Evolutionary conservation across 2,329 filamentous ascomycete genomes (phyloP).

Genomic region (Colletotrichum falcatum): DNA sequence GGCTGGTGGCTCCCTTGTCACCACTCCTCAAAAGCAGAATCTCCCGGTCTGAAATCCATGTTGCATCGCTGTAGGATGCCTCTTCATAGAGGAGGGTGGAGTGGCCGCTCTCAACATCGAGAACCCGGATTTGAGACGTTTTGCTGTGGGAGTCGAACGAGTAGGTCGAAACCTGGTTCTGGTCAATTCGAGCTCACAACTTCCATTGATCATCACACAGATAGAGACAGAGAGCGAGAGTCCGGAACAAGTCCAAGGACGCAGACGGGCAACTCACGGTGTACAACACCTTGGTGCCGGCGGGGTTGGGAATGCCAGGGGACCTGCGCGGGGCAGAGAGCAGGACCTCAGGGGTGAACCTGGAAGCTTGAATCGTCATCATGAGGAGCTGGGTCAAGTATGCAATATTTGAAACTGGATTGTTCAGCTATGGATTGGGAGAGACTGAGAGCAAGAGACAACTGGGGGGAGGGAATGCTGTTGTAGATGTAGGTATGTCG

Average conservation of each 20-base stretch:
- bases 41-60: slow-evolving; percentile 79
- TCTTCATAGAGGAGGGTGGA: slow-evolving; percentile 75
- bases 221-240: background rate
- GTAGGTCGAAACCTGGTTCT: slow-evolving; percentile 73
- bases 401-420: background rate
- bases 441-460: background rate
- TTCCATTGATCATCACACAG: background rate
- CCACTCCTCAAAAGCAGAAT: slow-evolving; percentile 66
- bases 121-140: slow-evolving; percentile 74
- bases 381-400: slow-evolving; percentile 21
- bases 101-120: slow-evolving; percentile 76
- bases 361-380: slow-evolving; percentile 78
- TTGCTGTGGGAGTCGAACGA: slow-evolving; percentile 82
- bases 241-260: background rate
- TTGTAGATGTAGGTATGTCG: slow-evolving; percentile 34
- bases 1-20: slow-evolving; percentile 60
- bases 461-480: background rate
- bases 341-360: slow-evolving; percentile 82
- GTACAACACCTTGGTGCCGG: slow-evolving; percentile 73
- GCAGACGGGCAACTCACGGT: slow-evolving; percentile 57
- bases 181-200: slow-evolving; percentile 11
- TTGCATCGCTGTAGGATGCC: slow-evolving; percentile 74
- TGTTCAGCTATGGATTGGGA: background rate
- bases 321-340: slow-evolving; percentile 81
- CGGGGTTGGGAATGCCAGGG: slow-evolving; percentile 74